Percentiles rank a stretch among this genome's conserved stretches.
Conservation (phyloP, 139 green algal species). For the Chlamydomonas schloesseri region DNA sequence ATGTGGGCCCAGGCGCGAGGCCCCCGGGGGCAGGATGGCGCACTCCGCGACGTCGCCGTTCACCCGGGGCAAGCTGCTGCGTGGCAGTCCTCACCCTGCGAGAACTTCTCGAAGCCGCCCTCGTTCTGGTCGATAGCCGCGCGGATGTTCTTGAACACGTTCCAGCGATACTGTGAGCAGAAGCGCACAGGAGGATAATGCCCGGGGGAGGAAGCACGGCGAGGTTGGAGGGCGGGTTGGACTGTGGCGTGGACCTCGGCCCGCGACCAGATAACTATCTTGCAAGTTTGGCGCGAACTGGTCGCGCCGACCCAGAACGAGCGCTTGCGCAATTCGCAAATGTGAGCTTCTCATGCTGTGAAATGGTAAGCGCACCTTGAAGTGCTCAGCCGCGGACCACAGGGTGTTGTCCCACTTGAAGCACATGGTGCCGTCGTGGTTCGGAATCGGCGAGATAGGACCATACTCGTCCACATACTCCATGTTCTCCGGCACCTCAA, state of each 20-base stretch:
- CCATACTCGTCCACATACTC: slow-evolving; percentile 65
- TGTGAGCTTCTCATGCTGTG: background rate
- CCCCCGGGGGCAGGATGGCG: too few relatives aligned
- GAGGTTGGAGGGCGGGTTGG: too few relatives aligned
- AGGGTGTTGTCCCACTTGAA: slow-evolving; percentile 92
- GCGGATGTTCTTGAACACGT: slow-evolving; percentile 87
- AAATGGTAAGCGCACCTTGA: slow-evolving; percentile 69
- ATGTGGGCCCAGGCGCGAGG: too few relatives aligned
- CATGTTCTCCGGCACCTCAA: slow-evolving; percentile 59
- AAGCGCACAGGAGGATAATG: background rate
- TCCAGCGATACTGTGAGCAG: slow-evolving; percentile 86
- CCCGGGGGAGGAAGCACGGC: too few relatives aligned
- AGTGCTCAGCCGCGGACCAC: slow-evolving; percentile 89
- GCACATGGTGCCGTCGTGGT: slow-evolving; percentile 92
- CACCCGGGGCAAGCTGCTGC: too few relatives aligned
- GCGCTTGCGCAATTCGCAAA: background rate
- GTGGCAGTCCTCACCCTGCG: slow-evolving; percentile 70
- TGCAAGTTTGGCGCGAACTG: too few relatives aligned
- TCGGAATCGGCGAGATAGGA: slow-evolving; percentile 64
- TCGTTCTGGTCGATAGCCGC: slow-evolving; percentile 89
- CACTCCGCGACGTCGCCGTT: too few relatives aligned
- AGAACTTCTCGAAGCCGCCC: slow-evolving; percentile 93
- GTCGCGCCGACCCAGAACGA: too few relatives aligned
- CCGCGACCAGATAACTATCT: too few relatives aligned
- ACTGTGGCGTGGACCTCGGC: too few relatives aligned